A percentile compares a stretch with the other conserved stretches of the same genome.
These are phyloP conservation scores for Chalciporus sphaerocephalus DNA, from an alignment of 768 basidiomycete genomes.

Conservation along the genomic window DNA sequence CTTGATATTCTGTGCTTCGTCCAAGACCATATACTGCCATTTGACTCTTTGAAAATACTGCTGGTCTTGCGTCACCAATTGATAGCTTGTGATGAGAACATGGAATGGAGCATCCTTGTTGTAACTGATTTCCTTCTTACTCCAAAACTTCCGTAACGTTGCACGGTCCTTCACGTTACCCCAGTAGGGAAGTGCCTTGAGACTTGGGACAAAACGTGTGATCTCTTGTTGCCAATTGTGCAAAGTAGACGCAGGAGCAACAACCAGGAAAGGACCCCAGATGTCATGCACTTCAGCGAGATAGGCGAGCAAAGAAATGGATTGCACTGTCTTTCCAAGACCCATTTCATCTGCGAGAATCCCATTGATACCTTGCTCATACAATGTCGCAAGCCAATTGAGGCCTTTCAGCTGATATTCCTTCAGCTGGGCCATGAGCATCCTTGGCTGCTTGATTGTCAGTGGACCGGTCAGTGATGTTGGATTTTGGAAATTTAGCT, in stretches of 20 bases:
- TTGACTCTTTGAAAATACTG: constrained; percentile 97
- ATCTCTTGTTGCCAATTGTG: constrained; percentile 99
- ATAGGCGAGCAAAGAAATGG: constrained; percentile 92
- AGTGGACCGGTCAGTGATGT: constrained; percentile 81
- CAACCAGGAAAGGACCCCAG: constrained; percentile 98
- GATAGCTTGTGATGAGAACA: constrained; percentile 94
- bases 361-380: constrained; percentile 99
- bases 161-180: constrained; percentile 94
- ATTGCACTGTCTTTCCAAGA: constrained; percentile 95
- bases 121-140: constrained; percentile 94
- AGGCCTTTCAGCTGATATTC: constrained; percentile 98
- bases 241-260: constrained; percentile 93
- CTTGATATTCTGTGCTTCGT: constrained; percentile 99
- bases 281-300: constrained; percentile 96
- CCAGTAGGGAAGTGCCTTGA: constrained; percentile 98
- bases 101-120: constrained; percentile 95
- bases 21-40: constrained; percentile 99
- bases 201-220: constrained; percentile 86
- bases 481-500: constrained; percentile 99
- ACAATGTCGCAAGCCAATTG: constrained; percentile 95
- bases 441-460: constrained; percentile 87
- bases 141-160: constrained; percentile 95
- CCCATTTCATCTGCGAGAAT: constrained; percentile 99
- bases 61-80: constrained; percentile 92
- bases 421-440: constrained; percentile 95